Evolutionary conservation across 345 rosid genomes (phyloP).

Genomic region (Balakata baccata): DNA sequence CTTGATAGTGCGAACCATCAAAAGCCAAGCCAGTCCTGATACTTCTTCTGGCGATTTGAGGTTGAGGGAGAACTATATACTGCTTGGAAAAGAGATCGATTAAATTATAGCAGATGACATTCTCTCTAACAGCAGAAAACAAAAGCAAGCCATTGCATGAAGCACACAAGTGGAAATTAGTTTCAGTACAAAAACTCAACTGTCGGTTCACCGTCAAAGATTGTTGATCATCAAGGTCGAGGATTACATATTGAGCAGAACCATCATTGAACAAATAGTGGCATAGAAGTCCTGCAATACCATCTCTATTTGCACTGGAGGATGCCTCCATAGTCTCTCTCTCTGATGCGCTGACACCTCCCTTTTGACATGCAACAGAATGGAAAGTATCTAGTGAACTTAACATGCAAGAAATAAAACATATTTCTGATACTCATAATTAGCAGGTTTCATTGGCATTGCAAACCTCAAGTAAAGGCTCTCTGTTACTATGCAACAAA

Average conservation of each 20-base stretch:
- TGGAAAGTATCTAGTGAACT: neutral
- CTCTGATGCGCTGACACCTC: slow-evolving; percentile 1
- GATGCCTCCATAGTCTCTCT: slow-evolving; percentile 10
- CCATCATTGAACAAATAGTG: slow-evolving; percentile 26
- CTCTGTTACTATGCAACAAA: neutral
- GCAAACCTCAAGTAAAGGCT: neutral
- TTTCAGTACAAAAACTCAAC: slow-evolving; percentile 19
- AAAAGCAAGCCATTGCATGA: slow-evolving; percentile 27
- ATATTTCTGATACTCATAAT: neutral
- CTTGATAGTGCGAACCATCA: slow-evolving; percentile 21
- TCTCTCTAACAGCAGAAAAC: slow-evolving; percentile 13
- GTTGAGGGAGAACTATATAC: slow-evolving; percentile 22
- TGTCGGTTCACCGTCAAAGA: slow-evolving; percentile 6
- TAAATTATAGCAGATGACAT: neutral
- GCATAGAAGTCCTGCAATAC: slow-evolving; percentile 18
- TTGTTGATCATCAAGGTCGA: slow-evolving; percentile 14
- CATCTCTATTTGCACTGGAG: slow-evolving; percentile 3
- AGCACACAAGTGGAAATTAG: slow-evolving; percentile 20
- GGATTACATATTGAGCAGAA: slow-evolving; percentile 24
- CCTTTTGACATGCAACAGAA: neutral
- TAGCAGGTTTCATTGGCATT: neutral
- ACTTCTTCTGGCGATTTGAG: slow-evolving; percentile 22
- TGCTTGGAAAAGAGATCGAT: slow-evolving; percentile 18
- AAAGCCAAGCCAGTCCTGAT: slow-evolving; percentile 27
- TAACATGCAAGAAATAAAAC: neutral